These are phyloP conservation scores for Babjeviella inositovora DNA, from an alignment of 805 yeast species.

Conservation along the genomic window DNA sequence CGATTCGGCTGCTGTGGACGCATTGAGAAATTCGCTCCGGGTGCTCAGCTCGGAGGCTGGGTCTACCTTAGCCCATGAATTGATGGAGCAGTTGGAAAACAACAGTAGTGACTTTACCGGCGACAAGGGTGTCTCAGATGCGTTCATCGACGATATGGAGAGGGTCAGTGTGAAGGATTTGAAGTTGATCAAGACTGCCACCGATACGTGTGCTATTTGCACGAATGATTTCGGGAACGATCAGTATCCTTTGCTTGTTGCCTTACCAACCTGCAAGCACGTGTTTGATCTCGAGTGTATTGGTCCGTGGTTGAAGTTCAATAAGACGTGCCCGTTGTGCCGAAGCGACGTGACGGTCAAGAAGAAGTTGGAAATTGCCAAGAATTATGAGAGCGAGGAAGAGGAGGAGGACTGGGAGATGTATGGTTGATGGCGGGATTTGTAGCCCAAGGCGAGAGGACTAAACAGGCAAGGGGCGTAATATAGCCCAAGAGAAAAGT, in stretches of 20 bases:
- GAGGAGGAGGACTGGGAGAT: conserved; percentile 66
- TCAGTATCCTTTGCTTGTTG: conserved; percentile 64
- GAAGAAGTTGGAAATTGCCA: conserved; percentile 16
- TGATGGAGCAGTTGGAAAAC: conserved; percentile 1
- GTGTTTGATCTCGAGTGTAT: conserved; percentile 82
- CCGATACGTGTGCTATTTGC: conserved; percentile 75
- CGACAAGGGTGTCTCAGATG: conserved; percentile 44
- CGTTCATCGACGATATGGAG: conserved; percentile 62
- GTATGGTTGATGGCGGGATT: conserved; percentile 34
- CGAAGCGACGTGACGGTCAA: conserved; percentile 50
- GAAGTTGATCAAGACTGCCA: conserved; percentile 17
- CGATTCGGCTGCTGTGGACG: not conserved
- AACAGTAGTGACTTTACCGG: no score
- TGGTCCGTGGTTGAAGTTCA: conserved; percentile 71
- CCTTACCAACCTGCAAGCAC: conserved; percentile 65
- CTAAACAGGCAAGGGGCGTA: not conserved
- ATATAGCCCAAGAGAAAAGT: not conserved
- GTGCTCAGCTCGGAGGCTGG: conserved; percentile 1
- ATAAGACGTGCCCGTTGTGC: conserved; percentile 76
- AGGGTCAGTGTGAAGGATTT: conserved; percentile 31
- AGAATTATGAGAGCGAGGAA: conserved; percentile 35
- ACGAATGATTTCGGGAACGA: conserved; percentile 59
- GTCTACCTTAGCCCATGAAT: not conserved
- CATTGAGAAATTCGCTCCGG: not conserved
- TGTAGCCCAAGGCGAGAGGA: not conserved